Evolutionary conservation across 768 basidiomycete species (phyloP).

Genomic region (Mycena galericulata): DNA sequence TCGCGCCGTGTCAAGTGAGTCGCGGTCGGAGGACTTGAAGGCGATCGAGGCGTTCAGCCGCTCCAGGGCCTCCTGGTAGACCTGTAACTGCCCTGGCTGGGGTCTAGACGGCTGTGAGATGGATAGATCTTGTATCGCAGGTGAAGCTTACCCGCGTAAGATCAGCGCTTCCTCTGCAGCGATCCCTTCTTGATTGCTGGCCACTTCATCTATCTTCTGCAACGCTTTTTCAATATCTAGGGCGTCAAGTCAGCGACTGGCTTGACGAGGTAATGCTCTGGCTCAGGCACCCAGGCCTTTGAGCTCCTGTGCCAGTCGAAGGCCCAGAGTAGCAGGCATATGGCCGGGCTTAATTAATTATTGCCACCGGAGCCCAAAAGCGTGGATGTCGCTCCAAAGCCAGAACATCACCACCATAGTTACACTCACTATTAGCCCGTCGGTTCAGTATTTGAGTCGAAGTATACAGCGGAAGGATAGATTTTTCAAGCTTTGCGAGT

Average conservation of each 20-base stretch:
- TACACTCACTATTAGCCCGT: constrained; percentile 73
- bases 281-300: no score
- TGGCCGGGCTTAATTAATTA: no score
- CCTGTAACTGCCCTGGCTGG: constrained; percentile 71
- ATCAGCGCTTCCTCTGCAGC: constrained; percentile 85
- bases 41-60: constrained; percentile 66
- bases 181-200: constrained; percentile 79
- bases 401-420: no score
- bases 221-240: constrained; percentile 86
- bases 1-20: constrained; percentile 56
- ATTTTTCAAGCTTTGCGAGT: constrained; percentile 85
- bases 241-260: background rate
- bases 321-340: no score
- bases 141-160: constrained; percentile 71
- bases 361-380: no score
- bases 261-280: no score
- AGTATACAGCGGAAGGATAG: constrained; percentile 84
- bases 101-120: constrained; percentile 58
- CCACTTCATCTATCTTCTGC: constrained; percentile 82
- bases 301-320: no score
- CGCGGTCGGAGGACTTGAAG: constrained; percentile 39
- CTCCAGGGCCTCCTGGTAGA: constrained; percentile 80
- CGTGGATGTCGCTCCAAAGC: no score
- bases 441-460: constrained; percentile 82
- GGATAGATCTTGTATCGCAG: background rate